Evolutionary conservation across 2,329 filamentous ascomycete genomes (phyloP).

Genomic region (Diaporthe sp.): DNA sequence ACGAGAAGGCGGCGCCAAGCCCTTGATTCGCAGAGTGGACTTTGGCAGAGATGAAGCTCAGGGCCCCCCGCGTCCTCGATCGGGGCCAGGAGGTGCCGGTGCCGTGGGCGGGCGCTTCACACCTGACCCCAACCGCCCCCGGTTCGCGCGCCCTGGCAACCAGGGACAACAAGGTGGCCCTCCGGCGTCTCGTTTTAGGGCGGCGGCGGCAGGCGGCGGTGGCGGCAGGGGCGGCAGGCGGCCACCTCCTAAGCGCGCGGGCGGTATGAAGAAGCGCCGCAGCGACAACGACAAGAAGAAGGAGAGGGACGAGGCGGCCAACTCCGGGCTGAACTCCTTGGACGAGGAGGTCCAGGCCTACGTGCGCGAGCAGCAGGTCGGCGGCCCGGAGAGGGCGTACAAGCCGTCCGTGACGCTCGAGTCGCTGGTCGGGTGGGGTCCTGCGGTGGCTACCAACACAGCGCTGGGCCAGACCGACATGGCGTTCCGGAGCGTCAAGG

Average conservation of each 20-base stretch:
- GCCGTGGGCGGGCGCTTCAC: not conserved
- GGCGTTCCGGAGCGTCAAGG: slow-evolving; percentile 54
- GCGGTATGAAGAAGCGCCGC: not conserved
- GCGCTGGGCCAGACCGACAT: slow-evolving; percentile 50
- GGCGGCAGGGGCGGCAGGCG: not conserved
- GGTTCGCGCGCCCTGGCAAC: slow-evolving; percentile 3
- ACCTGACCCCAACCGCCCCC: not conserved
- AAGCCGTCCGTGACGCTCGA: slow-evolving; percentile 51
- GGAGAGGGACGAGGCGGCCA: slow-evolving; percentile 22
- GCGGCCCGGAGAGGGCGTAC: slow-evolving; percentile 49
- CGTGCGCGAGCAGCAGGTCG: slow-evolving; percentile 44
- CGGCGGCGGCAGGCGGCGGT: not conserved
- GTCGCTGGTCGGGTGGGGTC: slow-evolving; percentile 54
- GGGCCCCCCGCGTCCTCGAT: not conserved
- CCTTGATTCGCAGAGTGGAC: not conserved
- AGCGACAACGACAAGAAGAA: slow-evolving; percentile 26
- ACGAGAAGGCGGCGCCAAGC: not conserved
- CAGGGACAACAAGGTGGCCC: not conserved
- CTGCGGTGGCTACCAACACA: slow-evolving; percentile 52
- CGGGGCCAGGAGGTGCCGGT: not conserved
- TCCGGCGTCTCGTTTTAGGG: not conserved
- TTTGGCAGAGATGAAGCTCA: not conserved
- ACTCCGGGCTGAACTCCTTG: slow-evolving; percentile 28
- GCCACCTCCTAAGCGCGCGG: not conserved
- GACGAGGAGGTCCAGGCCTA: slow-evolving; percentile 47